Base-by-base conservation (phyloP, 495 filamentous ascomycete species). In the Xylaria curta region DNA sequence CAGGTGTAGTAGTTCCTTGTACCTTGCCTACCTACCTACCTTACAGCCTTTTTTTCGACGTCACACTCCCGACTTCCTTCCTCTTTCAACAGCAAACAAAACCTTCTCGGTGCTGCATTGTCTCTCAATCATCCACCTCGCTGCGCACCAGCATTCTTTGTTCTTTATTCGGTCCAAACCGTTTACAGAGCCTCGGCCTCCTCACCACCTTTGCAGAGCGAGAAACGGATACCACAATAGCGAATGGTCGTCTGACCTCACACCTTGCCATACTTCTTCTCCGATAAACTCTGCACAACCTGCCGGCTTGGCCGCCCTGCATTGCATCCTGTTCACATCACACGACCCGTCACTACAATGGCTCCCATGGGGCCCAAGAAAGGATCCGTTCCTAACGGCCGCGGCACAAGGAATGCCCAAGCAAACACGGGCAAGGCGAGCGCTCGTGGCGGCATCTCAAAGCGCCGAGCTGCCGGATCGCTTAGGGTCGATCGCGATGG, bases 401-500 rank as follows among this genome's bases (percentile, higher is more conserved):
- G 76, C 26, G 80, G 82, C 19, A 75, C 79, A 67, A 80, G 81
- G 28, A 73, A 75, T 46, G 38, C 60, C 58, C 72, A 74, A 69
- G 56, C 60, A 7, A 59, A 47, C 17, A 40, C 70, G 28, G 42
- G 68, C 33, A 76, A 77, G 61, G 28, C 71, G 54, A 72, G 62
- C 62, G 40, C 75, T 12, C 84, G 90, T 72, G 92, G 91, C 60
- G 92, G 92, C 42, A 92, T 95, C 69, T 86, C 89, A 66, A 97
- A 96, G 85, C 89, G 89, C 66, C 85, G 81, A 24, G 71, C 82
- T 63, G 81, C 69, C 46, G 70, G 79, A 72, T 71, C 81, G 17
- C 79, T 81, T 7, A 86, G 88, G 61, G 84, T 88, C 68, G 94
- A 97, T 78, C 88, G 88, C 74, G 94, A 97, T 85, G 94, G 94